Conservation (phyloP, 306 rosid genomes). For the Vigna trinervia region DNA sequence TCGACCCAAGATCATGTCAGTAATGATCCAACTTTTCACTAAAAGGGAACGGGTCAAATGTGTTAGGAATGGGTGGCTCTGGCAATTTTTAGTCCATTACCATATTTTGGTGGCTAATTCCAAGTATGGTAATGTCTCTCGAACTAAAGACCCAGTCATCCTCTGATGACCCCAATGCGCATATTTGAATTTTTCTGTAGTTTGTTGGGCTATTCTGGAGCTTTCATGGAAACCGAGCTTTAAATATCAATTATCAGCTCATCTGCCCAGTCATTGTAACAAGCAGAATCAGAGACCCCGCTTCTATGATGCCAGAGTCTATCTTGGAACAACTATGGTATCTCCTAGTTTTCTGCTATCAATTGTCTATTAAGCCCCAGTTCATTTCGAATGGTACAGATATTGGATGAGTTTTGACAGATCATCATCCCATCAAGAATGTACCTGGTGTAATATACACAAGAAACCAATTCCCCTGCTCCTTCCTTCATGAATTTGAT, state of each 20-base stretch:
- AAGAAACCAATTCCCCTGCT: background rate
- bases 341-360: background rate
- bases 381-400: background rate
- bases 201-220: background rate
- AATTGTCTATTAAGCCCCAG: background rate
- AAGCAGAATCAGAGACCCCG: background rate
- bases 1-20: slow-evolving; percentile 9
- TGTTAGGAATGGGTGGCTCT: slow-evolving; percentile 42
- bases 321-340: slow-evolving; percentile 16
- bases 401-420: background rate
- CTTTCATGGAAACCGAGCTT: slow-evolving; percentile 38
- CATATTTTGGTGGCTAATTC: slow-evolving; percentile 1
- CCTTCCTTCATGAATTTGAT: background rate
- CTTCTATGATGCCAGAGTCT: slow-evolving; percentile 14
- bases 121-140: background rate
- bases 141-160: slow-evolving; percentile 27
- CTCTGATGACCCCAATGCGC: slow-evolving; percentile 47
- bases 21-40: slow-evolving; percentile 26
- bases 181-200: slow-evolving; percentile 29
- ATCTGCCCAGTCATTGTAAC: background rate
- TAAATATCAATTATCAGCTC: background rate
- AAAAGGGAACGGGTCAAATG: background rate
- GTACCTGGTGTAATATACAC: background rate
- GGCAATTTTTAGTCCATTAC: slow-evolving; percentile 30
- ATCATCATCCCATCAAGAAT: background rate